These are phyloP conservation scores for Sporothrix mexicana DNA, from an alignment of 2,329 filamentous ascomycete genomes.

Conservation along the genomic window DNA sequence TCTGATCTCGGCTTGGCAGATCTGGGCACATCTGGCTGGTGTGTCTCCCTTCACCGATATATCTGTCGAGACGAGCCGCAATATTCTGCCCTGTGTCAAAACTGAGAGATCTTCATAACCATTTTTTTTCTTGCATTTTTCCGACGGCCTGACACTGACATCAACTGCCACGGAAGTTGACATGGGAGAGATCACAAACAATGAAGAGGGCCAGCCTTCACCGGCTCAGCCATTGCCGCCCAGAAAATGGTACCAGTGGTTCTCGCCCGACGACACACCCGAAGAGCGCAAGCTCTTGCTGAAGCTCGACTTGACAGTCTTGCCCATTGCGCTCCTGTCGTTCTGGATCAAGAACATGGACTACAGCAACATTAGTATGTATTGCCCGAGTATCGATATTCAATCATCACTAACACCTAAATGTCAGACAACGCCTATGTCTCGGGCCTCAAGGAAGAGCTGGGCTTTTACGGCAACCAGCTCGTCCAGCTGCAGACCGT, in stretches of 20 bases:
- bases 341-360: conserved; percentile 63
- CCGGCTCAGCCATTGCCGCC: not conserved
- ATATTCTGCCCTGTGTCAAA: not conserved
- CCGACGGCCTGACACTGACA: no score
- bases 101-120: no score
- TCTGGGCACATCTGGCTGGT: no score
- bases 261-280: conserved; percentile 54
- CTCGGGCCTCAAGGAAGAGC: conserved; percentile 54
- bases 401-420: conserved; percentile 17
- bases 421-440: conserved; percentile 56
- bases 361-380: conserved; percentile 50
- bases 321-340: conserved; percentile 61
- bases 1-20: not conserved
- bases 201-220: not conserved
- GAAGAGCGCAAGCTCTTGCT: conserved; percentile 58
- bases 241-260: conserved; percentile 53
- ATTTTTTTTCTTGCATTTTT: no score
- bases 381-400: not conserved
- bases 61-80: not conserved
- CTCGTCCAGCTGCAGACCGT: conserved; percentile 61
- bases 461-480: conserved; percentile 50
- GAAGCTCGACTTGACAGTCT: conserved; percentile 62
- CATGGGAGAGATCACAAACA: no score
- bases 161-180: no score
- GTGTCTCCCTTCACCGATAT: no score